Conservation (phyloP, 2,329 filamentous ascomycete species). For the Apiospora sp. region DNA sequence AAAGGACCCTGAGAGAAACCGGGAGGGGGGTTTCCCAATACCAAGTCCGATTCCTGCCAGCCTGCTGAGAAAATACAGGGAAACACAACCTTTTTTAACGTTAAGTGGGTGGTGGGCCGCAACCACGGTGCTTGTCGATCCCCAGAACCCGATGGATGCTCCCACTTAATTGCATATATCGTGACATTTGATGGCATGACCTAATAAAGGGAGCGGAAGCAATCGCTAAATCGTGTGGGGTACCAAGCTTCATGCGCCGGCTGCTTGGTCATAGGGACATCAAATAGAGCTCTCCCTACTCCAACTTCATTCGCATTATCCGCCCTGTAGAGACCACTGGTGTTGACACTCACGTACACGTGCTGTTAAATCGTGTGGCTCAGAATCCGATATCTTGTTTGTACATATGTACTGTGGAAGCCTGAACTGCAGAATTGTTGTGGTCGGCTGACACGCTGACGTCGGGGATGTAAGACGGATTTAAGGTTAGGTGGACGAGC, state of each 20-base stretch:
- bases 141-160: constrained; percentile 19
- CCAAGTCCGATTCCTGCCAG: neutral
- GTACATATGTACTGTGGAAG: neutral
- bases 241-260: constrained; percentile 1
- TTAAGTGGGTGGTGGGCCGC: constrained; percentile 20
- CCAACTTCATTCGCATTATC: neutral
- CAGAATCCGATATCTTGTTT: neutral
- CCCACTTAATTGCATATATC: constrained; percentile 19
- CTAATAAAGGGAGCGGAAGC: constrained; percentile 18
- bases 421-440: constrained; percentile 1
- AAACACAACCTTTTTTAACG: constrained; percentile 13
- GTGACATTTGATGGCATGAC: constrained; percentile 21
- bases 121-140: constrained; percentile 14
- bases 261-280: neutral
- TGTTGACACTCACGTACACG: constrained; percentile 13
- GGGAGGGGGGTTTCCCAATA: neutral
- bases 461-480: constrained; percentile 9
- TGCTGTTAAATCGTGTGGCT: neutral
- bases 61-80: constrained; percentile 11
- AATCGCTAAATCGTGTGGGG: constrained; percentile 14
- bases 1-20: constrained; percentile 19
- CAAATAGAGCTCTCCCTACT: neutral
- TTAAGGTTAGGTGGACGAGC: constrained; percentile 4
- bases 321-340: neutral
- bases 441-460: constrained; percentile 2